Conservation (phyloP, 1,139 yeast species). For the Nakaseomyces nivariensis region DNA sequence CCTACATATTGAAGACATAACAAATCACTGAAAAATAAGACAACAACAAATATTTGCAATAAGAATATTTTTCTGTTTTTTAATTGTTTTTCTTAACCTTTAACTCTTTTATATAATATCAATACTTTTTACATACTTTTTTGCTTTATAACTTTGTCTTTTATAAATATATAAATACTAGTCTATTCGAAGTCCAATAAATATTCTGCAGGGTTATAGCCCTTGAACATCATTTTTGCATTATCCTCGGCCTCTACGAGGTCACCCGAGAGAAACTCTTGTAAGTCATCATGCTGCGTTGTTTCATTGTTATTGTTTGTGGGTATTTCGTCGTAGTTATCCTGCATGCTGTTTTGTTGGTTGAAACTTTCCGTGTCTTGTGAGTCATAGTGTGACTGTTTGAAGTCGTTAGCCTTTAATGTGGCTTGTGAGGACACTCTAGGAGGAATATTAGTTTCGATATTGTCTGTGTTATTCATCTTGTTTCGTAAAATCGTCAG, state of each 20-base stretch:
- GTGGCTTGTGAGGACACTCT: neutral
- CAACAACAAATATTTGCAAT: too few species aligned
- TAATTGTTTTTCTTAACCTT: too few species aligned
- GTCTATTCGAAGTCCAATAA: slow-evolving; percentile 22
- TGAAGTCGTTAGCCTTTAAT: neutral
- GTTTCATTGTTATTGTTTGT: neutral
- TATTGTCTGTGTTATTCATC: neutral
- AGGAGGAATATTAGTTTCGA: neutral
- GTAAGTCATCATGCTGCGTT: slow-evolving; percentile 19
- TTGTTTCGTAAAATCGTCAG: slow-evolving; percentile 16
- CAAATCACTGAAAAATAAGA: too few species aligned
- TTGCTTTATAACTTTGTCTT: neutral
- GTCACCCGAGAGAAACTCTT: slow-evolving; percentile 26
- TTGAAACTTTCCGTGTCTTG: neutral
- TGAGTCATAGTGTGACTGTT: slow-evolving; percentile 4
- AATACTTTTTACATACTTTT: slow-evolving; percentile 9
- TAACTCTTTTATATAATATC: neutral
- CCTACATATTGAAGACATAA: too few species aligned
- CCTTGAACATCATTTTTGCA: slow-evolving; percentile 22
- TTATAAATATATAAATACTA: neutral
- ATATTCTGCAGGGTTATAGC: slow-evolving; percentile 20
- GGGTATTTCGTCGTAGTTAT: neutral
- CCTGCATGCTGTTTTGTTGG: too few species aligned
- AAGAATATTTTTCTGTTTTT: too few species aligned
- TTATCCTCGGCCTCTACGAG: slow-evolving; percentile 27